Percentiles rank a stretch among this genome's conserved stretches.
Conservation (phyloP, 441 rosid species). For the Arabidopsis lyrata region DNA sequence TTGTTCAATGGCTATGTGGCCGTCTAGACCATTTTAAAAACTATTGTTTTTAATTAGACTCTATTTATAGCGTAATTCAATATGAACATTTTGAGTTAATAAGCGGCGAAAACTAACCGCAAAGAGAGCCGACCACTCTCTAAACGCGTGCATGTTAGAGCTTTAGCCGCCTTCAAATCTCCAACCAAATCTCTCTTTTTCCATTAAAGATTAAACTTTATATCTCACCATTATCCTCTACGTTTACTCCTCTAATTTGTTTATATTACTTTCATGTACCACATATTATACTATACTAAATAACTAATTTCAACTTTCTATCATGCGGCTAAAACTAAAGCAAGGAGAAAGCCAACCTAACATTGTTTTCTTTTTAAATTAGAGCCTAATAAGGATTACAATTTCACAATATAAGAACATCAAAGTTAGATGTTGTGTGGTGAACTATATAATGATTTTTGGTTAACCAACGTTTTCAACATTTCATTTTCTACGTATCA, state of each 20-base stretch:
- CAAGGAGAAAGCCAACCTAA: slow-evolving; percentile 34
- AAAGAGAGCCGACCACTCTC: slow-evolving; percentile 31
- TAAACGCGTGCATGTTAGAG: slow-evolving; percentile 36
- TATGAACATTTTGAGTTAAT: slow-evolving; percentile 18
- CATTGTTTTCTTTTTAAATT: neutral
- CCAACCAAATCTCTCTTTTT: slow-evolving; percentile 32
- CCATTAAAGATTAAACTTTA: slow-evolving; percentile 25
- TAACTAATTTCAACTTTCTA: slow-evolving; percentile 19
- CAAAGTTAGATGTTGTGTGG: slow-evolving; percentile 6
- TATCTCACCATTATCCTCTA: slow-evolving; percentile 36
- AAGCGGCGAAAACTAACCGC: slow-evolving; percentile 40
- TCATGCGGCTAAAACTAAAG: slow-evolving; percentile 33
- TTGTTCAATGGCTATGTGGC: neutral
- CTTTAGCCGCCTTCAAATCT: slow-evolving; percentile 46
- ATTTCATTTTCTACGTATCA: neutral
- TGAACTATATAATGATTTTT: slow-evolving; percentile 12
- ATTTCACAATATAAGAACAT: slow-evolving; percentile 11
- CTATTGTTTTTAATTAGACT: neutral
- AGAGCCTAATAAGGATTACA: neutral
- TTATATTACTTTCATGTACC: slow-evolving; percentile 22
- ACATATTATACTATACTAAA: neutral
- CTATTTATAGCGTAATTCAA: neutral
- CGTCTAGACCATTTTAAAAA: neutral
- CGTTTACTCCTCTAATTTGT: slow-evolving; percentile 31
- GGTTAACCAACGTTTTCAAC: slow-evolving; percentile 9